phyloP scores from a whole-genome alignment of 116 monocot species.

The Phalaenopsis hybrid region DNA sequence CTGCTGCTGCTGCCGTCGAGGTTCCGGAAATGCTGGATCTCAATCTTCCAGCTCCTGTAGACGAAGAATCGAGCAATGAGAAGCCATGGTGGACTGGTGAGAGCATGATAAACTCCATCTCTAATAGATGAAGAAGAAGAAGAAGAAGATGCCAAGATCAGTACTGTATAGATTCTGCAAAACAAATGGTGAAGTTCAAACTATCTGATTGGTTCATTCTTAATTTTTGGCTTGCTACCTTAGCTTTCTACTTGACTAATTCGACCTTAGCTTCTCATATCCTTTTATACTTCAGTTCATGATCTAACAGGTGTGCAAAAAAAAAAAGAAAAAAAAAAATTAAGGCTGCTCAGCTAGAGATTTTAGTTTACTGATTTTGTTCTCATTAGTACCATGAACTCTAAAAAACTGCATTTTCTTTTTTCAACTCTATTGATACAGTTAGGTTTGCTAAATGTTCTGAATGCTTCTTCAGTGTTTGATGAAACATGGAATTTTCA shows the following conservation, averaged over 20 bases:
- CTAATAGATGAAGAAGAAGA: constrained; percentile 16
- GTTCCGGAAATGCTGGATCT: constrained; percentile 12
- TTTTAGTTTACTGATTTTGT: neutral
- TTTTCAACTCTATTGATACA: neutral
- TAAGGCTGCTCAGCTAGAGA: no score
- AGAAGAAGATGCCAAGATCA: neutral
- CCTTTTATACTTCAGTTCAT: neutral
- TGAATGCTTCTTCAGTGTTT: neutral
- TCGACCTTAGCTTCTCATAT: neutral
- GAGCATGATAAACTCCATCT: constrained; percentile 4
- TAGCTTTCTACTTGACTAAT: neutral
- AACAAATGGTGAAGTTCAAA: neutral
- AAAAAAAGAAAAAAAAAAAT: no score
- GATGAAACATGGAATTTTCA: neutral
- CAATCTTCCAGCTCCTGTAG: constrained; percentile 12
- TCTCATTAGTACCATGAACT: neutral
- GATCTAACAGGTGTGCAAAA: no score
- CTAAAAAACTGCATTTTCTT: neutral
- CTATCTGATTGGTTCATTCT: neutral
- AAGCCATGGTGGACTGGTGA: constrained; percentile 16
- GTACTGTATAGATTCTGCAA: constrained; percentile 5
- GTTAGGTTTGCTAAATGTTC: neutral
- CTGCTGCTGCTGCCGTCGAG: neutral
- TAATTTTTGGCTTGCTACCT: no score
- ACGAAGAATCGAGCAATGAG: neutral